phyloP scores from a whole-genome alignment of 306 rosid genomes.

The Quercus alba region DNA sequence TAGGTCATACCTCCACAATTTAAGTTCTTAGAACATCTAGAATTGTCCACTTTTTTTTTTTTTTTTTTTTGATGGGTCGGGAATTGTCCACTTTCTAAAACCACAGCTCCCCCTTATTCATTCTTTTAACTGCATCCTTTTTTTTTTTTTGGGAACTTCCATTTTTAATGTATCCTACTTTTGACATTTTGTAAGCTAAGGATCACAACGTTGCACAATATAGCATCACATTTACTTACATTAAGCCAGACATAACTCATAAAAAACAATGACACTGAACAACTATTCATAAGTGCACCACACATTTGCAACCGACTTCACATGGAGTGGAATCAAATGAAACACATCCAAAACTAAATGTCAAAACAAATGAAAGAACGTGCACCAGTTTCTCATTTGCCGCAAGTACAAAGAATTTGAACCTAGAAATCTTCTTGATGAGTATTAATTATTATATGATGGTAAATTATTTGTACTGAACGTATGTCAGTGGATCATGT shows the following conservation, averaged over 20 bases:
- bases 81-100: not conserved
- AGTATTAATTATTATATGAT: not conserved
- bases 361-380: not conserved
- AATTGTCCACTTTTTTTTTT: not conserved
- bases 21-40: not conserved
- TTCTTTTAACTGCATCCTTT: not conserved
- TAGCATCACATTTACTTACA: not conserved
- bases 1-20: not conserved
- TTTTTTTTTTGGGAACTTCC: not conserved
- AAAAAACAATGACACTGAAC: not conserved
- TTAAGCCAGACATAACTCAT: not conserved
- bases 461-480: not conserved
- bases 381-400: not conserved
- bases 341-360: not conserved
- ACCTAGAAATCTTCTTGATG: slow-evolving; percentile 2
- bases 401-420: not conserved
- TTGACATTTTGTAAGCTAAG: not conserved
- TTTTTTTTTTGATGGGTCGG: too few relatives aligned
- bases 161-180: not conserved
- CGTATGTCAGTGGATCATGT: not conserved
- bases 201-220: not conserved
- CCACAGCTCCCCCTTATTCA: not conserved
- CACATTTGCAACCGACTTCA: not conserved
- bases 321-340: not conserved
- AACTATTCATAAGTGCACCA: not conserved